Conservation (phyloP, 2,329 filamentous ascomycete species). For the Ophiostoma sp. region DNA sequence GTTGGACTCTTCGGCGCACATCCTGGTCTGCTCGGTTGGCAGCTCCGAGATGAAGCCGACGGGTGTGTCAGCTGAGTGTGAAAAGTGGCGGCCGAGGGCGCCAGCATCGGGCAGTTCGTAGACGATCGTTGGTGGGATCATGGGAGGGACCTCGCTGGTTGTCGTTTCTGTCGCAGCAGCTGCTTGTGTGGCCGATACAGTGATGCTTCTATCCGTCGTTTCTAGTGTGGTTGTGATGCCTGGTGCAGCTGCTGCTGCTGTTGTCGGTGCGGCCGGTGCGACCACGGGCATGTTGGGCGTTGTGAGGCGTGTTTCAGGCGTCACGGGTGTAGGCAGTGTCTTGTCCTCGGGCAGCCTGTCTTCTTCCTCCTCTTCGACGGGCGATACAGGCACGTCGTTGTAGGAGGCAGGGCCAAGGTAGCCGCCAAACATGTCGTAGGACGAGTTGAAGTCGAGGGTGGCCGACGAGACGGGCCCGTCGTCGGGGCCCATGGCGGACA, state of each 20-base stretch:
- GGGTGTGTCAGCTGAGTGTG: constrained; percentile 33
- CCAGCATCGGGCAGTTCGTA: constrained; percentile 32
- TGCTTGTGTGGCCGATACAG: not conserved
- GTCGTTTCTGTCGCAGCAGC: constrained; percentile 15
- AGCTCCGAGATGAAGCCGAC: constrained; percentile 46
- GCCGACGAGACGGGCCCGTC: constrained; percentile 28
- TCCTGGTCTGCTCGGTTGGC: constrained; percentile 40
- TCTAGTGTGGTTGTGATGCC: not conserved
- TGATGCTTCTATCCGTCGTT: constrained; percentile 12
- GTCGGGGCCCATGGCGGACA: not conserved
- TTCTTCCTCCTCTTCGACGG: constrained; percentile 38
- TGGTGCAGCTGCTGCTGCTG: not conserved
- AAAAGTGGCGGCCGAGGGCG: constrained; percentile 24
- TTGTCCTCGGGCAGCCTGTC: constrained; percentile 13
- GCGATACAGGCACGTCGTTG: constrained; percentile 39
- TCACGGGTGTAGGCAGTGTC: not conserved
- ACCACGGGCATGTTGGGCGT: not conserved
- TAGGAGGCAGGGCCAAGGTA: constrained; percentile 46
- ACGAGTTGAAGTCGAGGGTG: constrained; percentile 32
- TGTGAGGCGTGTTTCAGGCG: constrained; percentile 8
- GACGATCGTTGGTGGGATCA: not conserved
- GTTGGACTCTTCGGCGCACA: constrained; percentile 39
- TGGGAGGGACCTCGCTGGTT: constrained; percentile 30
- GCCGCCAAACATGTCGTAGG: constrained; percentile 52
- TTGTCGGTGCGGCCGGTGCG: not conserved